A percentile compares a stretch with the other conserved stretches of the same genome.
Conservation (phyloP, 2,329 filamentous ascomycete genomes). For the Exserohilum rostratum region DNA sequence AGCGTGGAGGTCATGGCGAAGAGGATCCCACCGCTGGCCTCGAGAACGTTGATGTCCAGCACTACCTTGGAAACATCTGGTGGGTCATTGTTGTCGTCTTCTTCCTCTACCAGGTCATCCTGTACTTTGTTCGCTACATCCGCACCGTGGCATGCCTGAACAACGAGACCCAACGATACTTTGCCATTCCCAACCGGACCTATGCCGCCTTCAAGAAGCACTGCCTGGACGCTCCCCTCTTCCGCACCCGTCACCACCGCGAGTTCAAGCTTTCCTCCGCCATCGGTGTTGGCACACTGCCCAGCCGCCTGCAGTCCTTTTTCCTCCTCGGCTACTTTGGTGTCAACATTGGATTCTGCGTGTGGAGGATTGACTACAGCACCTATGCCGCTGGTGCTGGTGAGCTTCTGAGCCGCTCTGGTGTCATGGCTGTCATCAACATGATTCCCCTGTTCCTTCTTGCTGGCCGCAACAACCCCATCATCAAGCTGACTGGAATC, state of each 20-base stretch:
- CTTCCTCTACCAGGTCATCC: conserved; percentile 69
- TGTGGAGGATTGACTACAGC: conserved; percentile 65
- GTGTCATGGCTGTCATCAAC: conserved; percentile 73
- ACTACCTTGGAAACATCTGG: conserved; percentile 55
- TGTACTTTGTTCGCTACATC: conserved; percentile 69
- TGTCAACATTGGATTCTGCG: conserved; percentile 55
- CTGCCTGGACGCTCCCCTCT: conserved; percentile 55
- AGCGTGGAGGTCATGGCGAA: conserved; percentile 28
- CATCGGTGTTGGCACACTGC: conserved; percentile 57
- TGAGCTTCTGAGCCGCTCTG: conserved; percentile 67
- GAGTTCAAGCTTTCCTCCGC: conserved; percentile 59
- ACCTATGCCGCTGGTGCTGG: conserved; percentile 78
- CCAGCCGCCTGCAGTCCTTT: conserved; percentile 56
- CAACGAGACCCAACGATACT: conserved; percentile 82
- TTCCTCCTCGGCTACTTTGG: conserved; percentile 56
- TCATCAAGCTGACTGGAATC: conserved; percentile 73
- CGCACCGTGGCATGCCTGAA: conserved; percentile 76
- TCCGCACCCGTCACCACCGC: conserved; percentile 56
- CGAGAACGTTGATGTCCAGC: conserved; percentile 44
- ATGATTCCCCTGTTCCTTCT: conserved; percentile 79
- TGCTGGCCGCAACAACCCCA: conserved; percentile 77
- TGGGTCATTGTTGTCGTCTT: conserved; percentile 67
- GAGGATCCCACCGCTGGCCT: conserved; percentile 36
- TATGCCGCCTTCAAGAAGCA: conserved; percentile 55
- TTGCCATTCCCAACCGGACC: conserved; percentile 65